Evolutionary conservation across 1,284 basidiomycete genomes (phyloP).

Genomic region (Cryptococcus wingfieldii): DNA sequence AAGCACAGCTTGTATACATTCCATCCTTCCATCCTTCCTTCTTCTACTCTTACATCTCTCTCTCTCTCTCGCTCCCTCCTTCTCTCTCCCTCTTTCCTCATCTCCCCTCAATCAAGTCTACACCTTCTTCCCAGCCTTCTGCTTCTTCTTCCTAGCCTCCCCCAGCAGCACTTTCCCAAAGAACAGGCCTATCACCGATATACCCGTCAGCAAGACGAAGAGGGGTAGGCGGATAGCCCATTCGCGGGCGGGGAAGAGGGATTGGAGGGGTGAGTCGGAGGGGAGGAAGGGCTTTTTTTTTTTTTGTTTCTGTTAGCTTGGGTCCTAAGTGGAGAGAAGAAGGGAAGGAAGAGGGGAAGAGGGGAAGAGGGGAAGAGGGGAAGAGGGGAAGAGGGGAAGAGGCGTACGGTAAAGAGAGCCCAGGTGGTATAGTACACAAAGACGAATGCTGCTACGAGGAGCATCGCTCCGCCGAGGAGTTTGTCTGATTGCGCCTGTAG

Average conservation of each 20-base stretch:
- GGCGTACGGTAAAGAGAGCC: constrained; percentile 75
- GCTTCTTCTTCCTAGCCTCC: constrained; percentile 60
- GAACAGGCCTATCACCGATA: constrained; percentile 72
- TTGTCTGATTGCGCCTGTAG: constrained; percentile 73
- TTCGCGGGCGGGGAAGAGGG: constrained; percentile 76
- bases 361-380: not conserved
- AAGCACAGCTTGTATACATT: too few relatives aligned
- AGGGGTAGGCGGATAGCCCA: constrained; percentile 87
- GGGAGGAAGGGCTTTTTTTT: constrained; percentile 74
- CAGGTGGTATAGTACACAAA: constrained; percentile 88
- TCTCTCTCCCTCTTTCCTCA: too few relatives aligned
- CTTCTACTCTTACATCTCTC: too few relatives aligned
- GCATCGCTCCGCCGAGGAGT: constrained; percentile 70
- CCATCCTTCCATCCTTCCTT: too few relatives aligned
- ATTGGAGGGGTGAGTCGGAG: constrained; percentile 64
- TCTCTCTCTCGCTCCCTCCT: too few relatives aligned
- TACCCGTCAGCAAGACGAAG: constrained; percentile 70
- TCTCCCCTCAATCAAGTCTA: too few relatives aligned
- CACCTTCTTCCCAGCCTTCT: constrained; percentile 36
- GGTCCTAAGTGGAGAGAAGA: not conserved
- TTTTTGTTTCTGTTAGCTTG: constrained; percentile 49
- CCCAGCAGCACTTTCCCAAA: constrained; percentile 68
- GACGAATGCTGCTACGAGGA: constrained; percentile 67
- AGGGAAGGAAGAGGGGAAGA: not conserved
- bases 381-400: not conserved